These are phyloP conservation scores for Tylopilus orsonianus DNA, from an alignment of 1,284 basidiomycete species.

Conservation along the genomic window DNA sequence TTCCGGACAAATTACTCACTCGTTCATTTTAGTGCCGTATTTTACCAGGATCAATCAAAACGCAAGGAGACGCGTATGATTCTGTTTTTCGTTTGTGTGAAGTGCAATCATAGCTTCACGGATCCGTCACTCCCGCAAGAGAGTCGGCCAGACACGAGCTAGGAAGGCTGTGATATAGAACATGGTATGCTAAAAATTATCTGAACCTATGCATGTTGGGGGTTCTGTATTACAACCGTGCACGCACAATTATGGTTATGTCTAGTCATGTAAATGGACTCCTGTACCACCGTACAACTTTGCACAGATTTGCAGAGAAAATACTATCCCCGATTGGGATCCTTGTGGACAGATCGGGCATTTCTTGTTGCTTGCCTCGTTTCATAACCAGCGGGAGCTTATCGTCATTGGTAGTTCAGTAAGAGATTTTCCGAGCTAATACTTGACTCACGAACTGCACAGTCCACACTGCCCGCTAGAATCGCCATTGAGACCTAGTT, in stretches of 20 bases:
- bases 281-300: neutral
- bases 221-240: too few species aligned
- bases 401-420: too few species aligned
- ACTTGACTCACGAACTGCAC: neutral
- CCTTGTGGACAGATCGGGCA: too few species aligned
- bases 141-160: conserved; percentile 30
- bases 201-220: conserved; percentile 3
- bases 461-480: too few species aligned
- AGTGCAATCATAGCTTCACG: conserved; percentile 76
- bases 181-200: neutral
- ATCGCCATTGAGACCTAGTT: too few species aligned
- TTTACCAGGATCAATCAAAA: conserved; percentile 94
- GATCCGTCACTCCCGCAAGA: conserved; percentile 58
- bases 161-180: conserved; percentile 8
- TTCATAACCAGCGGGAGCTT: neutral
- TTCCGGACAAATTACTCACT: conserved; percentile 9
- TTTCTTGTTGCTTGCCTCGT: neutral
- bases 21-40: conserved; percentile 66
- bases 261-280: neutral
- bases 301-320: too few species aligned
- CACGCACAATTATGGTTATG: neutral
- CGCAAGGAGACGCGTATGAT: conserved; percentile 91
- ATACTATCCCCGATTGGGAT: neutral
- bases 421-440: too few species aligned
- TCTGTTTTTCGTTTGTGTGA: conserved; percentile 89